Percentiles rank a stretch among this genome's conserved stretches.
Evolutionary conservation across 805 yeast species (phyloP).

Genomic region (Kazachstania bromeliacearum): DNA sequence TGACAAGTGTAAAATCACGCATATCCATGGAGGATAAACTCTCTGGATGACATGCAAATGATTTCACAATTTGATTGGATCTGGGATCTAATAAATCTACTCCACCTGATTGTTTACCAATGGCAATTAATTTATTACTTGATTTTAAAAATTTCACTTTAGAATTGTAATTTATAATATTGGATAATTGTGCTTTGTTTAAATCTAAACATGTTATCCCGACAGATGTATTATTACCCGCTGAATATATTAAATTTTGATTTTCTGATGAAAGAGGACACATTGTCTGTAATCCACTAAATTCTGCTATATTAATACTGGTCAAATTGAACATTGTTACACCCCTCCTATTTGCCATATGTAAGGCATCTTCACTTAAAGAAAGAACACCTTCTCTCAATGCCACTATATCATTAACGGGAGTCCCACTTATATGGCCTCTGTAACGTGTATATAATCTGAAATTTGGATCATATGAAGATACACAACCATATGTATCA

Average conservation of each 20-base stretch:
- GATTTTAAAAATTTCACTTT: slow-evolving; percentile 41
- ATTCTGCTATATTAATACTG: slow-evolving; percentile 25
- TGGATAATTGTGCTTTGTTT: slow-evolving; percentile 30
- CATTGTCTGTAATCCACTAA: slow-evolving; percentile 33
- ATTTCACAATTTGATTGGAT: slow-evolving; percentile 37
- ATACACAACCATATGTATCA: slow-evolving; percentile 45
- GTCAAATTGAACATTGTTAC: slow-evolving; percentile 31
- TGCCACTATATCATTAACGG: slow-evolving; percentile 44
- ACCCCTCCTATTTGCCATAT: slow-evolving; percentile 52
- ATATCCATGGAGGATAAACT: slow-evolving; percentile 56
- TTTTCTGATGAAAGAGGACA: slow-evolving; percentile 32
- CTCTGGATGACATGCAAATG: slow-evolving; percentile 52
- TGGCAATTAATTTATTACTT: slow-evolving; percentile 42
- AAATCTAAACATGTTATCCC: slow-evolving; percentile 38
- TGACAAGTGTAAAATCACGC: slow-evolving; percentile 55
- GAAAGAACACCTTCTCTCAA: slow-evolving; percentile 52
- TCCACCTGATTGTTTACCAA: slow-evolving; percentile 52
- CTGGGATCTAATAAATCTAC: slow-evolving; percentile 57
- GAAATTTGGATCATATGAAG: slow-evolving; percentile 39
- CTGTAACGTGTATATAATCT: slow-evolving; percentile 49
- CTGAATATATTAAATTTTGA: slow-evolving; percentile 38
- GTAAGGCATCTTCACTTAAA: slow-evolving; percentile 41
- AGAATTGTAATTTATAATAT: slow-evolving; percentile 35
- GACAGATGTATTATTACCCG: slow-evolving; percentile 28
- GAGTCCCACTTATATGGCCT: slow-evolving; percentile 37